Percentiles rank a stretch among this genome's conserved stretches.
phyloP scores from a whole-genome alignment of 2,329 filamentous ascomycete genomes.

The Colletotrichum acutatum region DNA sequence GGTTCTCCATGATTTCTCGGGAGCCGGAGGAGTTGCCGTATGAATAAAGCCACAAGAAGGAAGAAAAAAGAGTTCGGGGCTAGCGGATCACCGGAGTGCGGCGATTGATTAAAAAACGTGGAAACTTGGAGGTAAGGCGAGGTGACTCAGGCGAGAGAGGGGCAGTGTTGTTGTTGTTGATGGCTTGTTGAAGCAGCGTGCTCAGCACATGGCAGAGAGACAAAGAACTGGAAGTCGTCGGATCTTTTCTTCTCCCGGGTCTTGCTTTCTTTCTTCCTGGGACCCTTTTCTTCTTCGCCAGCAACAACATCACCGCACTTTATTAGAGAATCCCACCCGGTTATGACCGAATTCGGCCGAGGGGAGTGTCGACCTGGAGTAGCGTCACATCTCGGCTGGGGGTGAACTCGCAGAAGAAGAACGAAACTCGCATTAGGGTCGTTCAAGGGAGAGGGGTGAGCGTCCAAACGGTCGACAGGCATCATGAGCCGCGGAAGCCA shows the following conservation, averaged over 20 bases:
- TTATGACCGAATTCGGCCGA: conserved; percentile 11
- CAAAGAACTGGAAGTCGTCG: not conserved
- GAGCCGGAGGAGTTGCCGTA: not conserved
- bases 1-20: conserved; percentile 24
- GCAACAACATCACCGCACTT: not conserved
- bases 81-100: not conserved
- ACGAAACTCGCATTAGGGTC: not conserved
- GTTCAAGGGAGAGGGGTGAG: not conserved
- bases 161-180: not conserved
- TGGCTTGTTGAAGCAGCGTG: not conserved
- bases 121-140: not conserved
- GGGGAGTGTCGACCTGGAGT: not conserved
- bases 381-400: conserved; percentile 12
- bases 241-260: not conserved
- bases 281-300: conserved; percentile 21
- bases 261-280: not conserved
- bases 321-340: not conserved
- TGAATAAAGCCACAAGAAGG: not conserved
- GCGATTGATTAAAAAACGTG: not conserved
- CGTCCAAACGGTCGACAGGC: not conserved
- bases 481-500: conserved; percentile 17
- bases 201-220: conserved; percentile 23
- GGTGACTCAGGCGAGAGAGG: not conserved
- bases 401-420: not conserved
- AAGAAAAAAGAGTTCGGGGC: not conserved